Evolutionary conservation across 2,329 filamentous ascomycete genomes (phyloP), one percentile per base, ranked within the genome.

Genomic region (Pseudogymnoascus sp.): DNA sequence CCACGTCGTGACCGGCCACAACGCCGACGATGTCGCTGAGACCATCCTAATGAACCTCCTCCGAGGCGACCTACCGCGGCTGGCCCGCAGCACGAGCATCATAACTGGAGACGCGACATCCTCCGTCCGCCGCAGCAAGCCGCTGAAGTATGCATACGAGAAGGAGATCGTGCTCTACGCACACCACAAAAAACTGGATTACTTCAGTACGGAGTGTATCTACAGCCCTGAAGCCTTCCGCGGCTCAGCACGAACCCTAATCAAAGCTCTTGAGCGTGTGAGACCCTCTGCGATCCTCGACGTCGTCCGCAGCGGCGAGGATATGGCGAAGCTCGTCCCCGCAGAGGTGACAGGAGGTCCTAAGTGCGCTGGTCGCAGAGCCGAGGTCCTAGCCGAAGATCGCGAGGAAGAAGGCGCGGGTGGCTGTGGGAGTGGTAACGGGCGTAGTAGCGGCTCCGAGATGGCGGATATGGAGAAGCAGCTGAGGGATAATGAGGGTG

Each of bases 111-210:
- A 85, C 68, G 78, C 85, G 33, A 83, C 81, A n/a, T 91, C 89
- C 62, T 91, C 95, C 63, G 93, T 97, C 66, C 95, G 96, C 77
- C 84, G 94, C 66, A 96, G 90, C 75, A 99, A 99, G 75, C 94
- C 94, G 12, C 80, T 99, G 50, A 97, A 99, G 74, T 99, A 97
- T 73, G 92, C 93, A 1, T 99, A 97, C 71, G 94, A 99, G 73
- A 99, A 99, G 76, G 94, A 99, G 72, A 99, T 99, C 67, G 94
- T 99, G 15, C 80, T 99, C 5, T 99, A 99, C 72, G 94, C 94
- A 4, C 90, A 97, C 71, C 91, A 99, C 78, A 96, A 94, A 75
- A 92, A 92, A 73, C 80, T 99, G 65, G 92, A 97, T 72, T 99
- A 99, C 75, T 99, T 99, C 75, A 96, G 87, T 70, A 99, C 94